Evolutionary conservation across 2,329 filamentous ascomycete genomes (phyloP).

Genomic region (Clonostachys solani): DNA sequence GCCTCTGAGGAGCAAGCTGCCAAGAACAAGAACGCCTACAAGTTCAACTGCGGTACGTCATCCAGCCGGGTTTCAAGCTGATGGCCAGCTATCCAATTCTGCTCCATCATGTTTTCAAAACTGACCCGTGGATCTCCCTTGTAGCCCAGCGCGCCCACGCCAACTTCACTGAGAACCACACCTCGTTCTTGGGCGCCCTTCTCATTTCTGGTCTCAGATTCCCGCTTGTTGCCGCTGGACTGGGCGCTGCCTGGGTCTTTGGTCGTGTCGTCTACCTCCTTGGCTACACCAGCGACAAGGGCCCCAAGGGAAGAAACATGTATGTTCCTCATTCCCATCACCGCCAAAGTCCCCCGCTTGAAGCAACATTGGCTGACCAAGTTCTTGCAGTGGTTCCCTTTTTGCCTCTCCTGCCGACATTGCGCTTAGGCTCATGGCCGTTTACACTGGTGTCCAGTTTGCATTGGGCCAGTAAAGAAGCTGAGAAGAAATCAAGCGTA

Average conservation of each 20-base stretch:
- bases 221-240: slow-evolving; percentile 41
- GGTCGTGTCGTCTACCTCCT: slow-evolving; percentile 48
- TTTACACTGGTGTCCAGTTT: slow-evolving; percentile 34
- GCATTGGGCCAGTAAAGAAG: slow-evolving; percentile 15
- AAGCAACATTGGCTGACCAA: slow-evolving; percentile 7
- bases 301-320: slow-evolving; percentile 38
- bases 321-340: slow-evolving; percentile 16
- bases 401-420: slow-evolving; percentile 26
- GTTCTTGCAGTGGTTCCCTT: slow-evolving; percentile 24
- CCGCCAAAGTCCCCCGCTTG: not conserved
- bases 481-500: not conserved
- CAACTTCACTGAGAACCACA: slow-evolving; percentile 60
- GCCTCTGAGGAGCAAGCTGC: slow-evolving; percentile 47
- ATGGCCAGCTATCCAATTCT: not conserved
- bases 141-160: slow-evolving; percentile 55
- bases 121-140: not conserved
- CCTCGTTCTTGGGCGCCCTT: slow-evolving; percentile 45
- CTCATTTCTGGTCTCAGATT: slow-evolving; percentile 52
- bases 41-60: slow-evolving; percentile 58
- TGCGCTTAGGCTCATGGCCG: slow-evolving; percentile 34
- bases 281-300: slow-evolving; percentile 43
- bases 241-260: slow-evolving; percentile 50
- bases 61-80: not conserved
- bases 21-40: slow-evolving; percentile 47
- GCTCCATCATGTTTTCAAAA: not conserved